These are phyloP conservation scores for Macrolepiota fuliginosa DNA, from an alignment of 768 basidiomycete species.

Conservation along the genomic window DNA sequence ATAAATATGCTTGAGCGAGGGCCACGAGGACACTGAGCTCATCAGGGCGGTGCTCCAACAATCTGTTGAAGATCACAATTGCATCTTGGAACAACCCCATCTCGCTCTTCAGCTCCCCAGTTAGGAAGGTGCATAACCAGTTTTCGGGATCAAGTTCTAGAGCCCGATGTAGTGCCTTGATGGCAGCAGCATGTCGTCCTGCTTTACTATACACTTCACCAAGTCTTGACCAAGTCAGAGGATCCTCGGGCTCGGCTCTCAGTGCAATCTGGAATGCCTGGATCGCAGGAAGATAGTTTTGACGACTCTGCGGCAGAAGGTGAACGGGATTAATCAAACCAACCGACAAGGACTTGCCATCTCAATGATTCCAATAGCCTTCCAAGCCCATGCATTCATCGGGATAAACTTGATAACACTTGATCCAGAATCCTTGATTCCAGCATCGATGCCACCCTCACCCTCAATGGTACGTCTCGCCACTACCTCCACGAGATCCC, in stretches of 20 bases:
- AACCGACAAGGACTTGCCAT: conserved; percentile 51
- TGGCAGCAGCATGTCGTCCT: conserved; percentile 83
- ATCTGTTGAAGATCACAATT: conserved; percentile 56
- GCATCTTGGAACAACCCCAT: conserved; percentile 77
- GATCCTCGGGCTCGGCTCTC: conserved; percentile 74
- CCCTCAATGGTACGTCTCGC: conserved; percentile 91
- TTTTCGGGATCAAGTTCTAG: conserved; percentile 70
- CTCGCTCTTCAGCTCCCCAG: conserved; percentile 80
- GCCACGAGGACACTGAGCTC: conserved; percentile 75
- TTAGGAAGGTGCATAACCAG: conserved; percentile 83
- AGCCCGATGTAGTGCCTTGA: conserved; percentile 82
- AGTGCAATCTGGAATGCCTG: conserved; percentile 86
- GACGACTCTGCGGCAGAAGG: conserved; percentile 46
- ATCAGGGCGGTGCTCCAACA: conserved; percentile 52
- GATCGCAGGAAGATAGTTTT: conserved; percentile 72
- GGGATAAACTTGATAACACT: conserved; percentile 57
- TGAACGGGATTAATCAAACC: not conserved
- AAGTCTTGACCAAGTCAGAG: conserved; percentile 83
- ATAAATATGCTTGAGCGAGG: conserved; percentile 69
- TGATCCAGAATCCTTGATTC: conserved; percentile 34
- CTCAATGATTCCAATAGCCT: conserved; percentile 89
- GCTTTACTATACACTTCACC: conserved; percentile 90
- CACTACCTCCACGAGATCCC: conserved; percentile 95
- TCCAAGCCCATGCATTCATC: conserved; percentile 97
- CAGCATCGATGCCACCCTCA: conserved; percentile 74